Conservation (phyloP, 495 filamentous ascomycete genomes). For the Podospora anserina region DNA sequence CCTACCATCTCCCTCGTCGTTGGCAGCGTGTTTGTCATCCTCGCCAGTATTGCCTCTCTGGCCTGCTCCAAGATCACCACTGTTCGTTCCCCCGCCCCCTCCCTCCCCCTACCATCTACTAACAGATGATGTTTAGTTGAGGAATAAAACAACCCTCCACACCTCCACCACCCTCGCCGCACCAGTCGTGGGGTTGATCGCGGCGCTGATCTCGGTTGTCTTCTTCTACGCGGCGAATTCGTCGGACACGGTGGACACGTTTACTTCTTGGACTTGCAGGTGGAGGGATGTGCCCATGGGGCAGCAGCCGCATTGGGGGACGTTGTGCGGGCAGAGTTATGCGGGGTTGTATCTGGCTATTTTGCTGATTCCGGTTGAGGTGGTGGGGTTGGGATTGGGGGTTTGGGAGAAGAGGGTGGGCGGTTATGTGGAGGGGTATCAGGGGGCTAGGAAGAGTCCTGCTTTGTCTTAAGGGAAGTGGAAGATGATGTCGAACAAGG, state of each 20-base stretch:
- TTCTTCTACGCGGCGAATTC: constrained; percentile 55
- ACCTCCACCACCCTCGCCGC: constrained; percentile 38
- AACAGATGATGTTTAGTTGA: constrained; percentile 34
- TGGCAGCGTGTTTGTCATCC: constrained; percentile 41
- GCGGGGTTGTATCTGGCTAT: constrained; percentile 50
- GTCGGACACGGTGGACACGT: constrained; percentile 43
- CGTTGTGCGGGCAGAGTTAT: constrained; percentile 50
- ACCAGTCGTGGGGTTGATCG: constrained; percentile 43
- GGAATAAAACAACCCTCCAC: constrained; percentile 37
- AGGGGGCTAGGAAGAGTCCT: constrained; percentile 24
- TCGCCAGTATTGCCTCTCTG: constrained; percentile 45
- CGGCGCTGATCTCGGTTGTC: constrained; percentile 47
- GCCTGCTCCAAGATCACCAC: constrained; percentile 38
- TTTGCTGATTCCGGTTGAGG: constrained; percentile 51
- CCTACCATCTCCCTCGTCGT: constrained; percentile 50
- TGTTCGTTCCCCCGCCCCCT: constrained; percentile 30
- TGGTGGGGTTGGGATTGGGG: constrained; percentile 38
- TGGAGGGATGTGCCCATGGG: constrained; percentile 48
- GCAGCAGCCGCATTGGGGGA: constrained; percentile 45
- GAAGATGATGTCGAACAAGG: no score
- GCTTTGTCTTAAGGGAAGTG: constrained; percentile 9
- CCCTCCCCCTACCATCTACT: constrained; percentile 2
- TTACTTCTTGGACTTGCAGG: constrained; percentile 56
- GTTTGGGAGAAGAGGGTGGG: constrained; percentile 40
- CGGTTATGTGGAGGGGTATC: constrained; percentile 33